phyloP scores from a whole-genome alignment of 2,329 filamentous ascomycete species.

The Exophiala lecanii-corni region DNA sequence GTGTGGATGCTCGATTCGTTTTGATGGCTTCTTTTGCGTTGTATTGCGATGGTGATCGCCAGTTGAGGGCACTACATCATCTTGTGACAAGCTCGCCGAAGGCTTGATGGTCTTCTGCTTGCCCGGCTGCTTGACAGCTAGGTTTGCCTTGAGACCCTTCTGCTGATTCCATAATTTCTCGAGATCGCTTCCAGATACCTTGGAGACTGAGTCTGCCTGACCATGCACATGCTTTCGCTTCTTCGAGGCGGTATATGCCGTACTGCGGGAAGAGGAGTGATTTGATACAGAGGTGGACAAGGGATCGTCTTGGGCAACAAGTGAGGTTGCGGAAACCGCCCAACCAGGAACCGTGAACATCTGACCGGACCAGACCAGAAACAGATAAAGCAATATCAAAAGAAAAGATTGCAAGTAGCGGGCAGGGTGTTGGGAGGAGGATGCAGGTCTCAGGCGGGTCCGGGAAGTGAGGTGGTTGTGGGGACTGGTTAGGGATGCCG shows the following conservation, averaged over 20 bases:
- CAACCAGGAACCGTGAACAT: conserved; percentile 94
- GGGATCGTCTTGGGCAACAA: conserved; percentile 26
- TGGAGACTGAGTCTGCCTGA: conserved; percentile 12
- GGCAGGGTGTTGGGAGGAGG: background rate
- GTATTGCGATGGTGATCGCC: background rate
- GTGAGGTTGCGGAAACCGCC: conserved; percentile 58
- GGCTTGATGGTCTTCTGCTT: conserved; percentile 1
- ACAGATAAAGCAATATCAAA: conserved; percentile 5
- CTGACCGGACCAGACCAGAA: conserved; percentile 4
- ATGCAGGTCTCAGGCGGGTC: conserved; percentile 15
- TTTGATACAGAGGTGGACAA: conserved; percentile 29
- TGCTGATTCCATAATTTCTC: conserved; percentile 73
- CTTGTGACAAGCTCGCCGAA: no score
- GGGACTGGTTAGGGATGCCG: no score
- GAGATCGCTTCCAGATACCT: conserved; percentile 65
- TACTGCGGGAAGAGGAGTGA: conserved; percentile 2
- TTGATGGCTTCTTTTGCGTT: background rate
- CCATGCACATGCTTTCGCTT: conserved; percentile 46
- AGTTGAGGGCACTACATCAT: background rate
- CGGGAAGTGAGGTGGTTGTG: no score
- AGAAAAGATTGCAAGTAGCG: conserved; percentile 6
- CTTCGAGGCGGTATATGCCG: conserved; percentile 35
- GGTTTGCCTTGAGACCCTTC: conserved; percentile 15
- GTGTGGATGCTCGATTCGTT: background rate
- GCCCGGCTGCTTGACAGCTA: conserved; percentile 9